Evolutionary conservation across 1,284 basidiomycete species (phyloP), one percentile per base, ranked within the genome.

Genomic region (Papiliotrema terrestris): DNA sequence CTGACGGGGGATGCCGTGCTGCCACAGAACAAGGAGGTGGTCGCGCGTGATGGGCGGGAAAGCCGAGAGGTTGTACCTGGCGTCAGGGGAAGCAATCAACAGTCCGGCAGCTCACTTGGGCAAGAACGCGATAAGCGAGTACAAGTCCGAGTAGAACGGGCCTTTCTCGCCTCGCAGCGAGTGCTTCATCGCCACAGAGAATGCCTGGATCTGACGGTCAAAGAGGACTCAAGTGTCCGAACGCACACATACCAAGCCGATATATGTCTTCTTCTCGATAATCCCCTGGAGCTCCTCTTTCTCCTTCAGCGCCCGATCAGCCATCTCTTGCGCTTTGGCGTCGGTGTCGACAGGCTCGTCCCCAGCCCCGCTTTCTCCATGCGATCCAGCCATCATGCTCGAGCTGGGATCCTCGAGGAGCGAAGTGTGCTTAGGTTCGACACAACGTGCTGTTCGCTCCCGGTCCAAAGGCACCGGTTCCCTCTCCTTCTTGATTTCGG

Each of bases 111-210:
- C 61, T 54, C 35, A 65, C 61, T 69, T 69, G 17, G 68, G 68
- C 3, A 68, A 55, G 43, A 66, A 70, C 14, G 68, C 65, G 35
- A 70, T 70, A 19, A 70, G 51, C 32, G 52, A 45, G 52, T 70
- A 70, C 17, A 69, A 52, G 47, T 70, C 68, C 3, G 66, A 65
- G 53, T 70, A 70, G 56, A 70, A 70, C 1, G 68, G 68, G 20
- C 68, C 68, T 14, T 49, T 43, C 49, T 70, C 68, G 4, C 68
- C 68, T 57, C 68, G 51, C 11, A 70, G 52, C 45, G 61, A 58
- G 52, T 70, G 68, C 51, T 70, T 68, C 57, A 70, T 60, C 1
- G 68, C 53, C 4, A 70, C 61, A 2, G 65, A 49, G 38, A 67
- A 70, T 4, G 68, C 68, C 59, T 67, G 63, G 8, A 70, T 58